These are phyloP conservation scores for Paracoccidioides brasiliensis DNA, from an alignment of 2,329 filamentous ascomycete genomes.

Conservation along the genomic window DNA sequence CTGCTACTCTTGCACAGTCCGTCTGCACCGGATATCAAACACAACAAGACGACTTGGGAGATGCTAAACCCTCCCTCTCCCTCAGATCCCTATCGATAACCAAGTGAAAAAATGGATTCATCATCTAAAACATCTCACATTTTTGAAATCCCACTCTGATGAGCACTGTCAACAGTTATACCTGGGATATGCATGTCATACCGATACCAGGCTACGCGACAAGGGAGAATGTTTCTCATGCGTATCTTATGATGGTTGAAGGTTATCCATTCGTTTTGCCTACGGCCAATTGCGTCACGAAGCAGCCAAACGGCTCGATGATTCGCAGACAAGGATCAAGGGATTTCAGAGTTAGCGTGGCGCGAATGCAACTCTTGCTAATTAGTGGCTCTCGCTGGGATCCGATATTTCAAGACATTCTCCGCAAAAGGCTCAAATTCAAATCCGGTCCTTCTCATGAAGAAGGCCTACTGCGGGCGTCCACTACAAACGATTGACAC, in stretches of 20 bases:
- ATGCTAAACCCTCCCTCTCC: neutral
- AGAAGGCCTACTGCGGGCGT: too few relatives aligned
- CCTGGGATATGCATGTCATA: neutral
- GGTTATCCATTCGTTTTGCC: neutral
- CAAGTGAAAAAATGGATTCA: neutral
- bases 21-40: neutral
- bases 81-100: neutral
- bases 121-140: neutral
- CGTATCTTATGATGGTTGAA: neutral
- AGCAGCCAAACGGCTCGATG: constrained; percentile 4
- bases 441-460: neutral
- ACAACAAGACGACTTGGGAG: too few relatives aligned
- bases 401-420: neutral
- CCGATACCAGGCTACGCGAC: too few relatives aligned
- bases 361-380: neutral
- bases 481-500: too few relatives aligned
- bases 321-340: constrained; percentile 6
- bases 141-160: too few relatives aligned
- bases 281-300: constrained; percentile 5
- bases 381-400: neutral
- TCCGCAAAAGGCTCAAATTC: neutral
- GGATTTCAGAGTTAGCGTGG: constrained; percentile 1
- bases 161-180: neutral
- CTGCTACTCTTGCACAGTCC: neutral
- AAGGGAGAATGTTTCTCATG: neutral